Conservation (phyloP, 2,329 filamentous ascomycete species). For the Pseudofabraea citricarpa region DNA sequence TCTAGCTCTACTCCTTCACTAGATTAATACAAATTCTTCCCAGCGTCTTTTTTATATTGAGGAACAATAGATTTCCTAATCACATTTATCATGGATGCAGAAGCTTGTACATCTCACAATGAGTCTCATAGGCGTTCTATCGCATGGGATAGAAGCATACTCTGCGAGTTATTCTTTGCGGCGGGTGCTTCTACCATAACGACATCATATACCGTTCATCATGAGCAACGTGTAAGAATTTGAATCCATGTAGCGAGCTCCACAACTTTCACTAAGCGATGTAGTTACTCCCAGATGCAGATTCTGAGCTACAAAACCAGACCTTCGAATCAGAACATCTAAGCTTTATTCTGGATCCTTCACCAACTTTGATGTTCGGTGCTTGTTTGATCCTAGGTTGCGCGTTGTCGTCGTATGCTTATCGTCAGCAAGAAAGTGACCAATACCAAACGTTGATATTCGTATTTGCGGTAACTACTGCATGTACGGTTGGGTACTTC, state of each 20-base stretch:
- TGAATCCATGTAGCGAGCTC: neutral
- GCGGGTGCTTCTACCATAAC: neutral
- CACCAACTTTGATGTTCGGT: conserved; percentile 28
- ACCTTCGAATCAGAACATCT: conserved; percentile 11
- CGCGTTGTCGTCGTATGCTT: conserved; percentile 31
- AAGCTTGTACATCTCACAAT: neutral
- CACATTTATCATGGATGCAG: neutral
- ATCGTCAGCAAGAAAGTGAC: conserved; percentile 28
- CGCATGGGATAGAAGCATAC: neutral
- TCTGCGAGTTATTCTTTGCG: neutral
- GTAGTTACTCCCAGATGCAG: conserved; percentile 1
- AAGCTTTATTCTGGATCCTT: conserved; percentile 23
- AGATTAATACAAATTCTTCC: too few species aligned
- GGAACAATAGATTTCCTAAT: too few species aligned
- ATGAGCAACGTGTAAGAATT: neutral
- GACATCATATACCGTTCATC: neutral
- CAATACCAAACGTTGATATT: conserved; percentile 29
- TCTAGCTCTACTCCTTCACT: too few species aligned
- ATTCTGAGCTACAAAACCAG: neutral
- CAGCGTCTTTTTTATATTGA: too few species aligned
- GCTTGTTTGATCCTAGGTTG: conserved; percentile 32
- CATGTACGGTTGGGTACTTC: conserved; percentile 21
- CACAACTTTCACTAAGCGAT: neutral
- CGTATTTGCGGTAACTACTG: conserved; percentile 17
- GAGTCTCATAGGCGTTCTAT: neutral